Evolutionary conservation across 305 asterid species (phyloP), one percentile per base, ranked within the genome.

Genomic region (Fraxinus greggii): DNA sequence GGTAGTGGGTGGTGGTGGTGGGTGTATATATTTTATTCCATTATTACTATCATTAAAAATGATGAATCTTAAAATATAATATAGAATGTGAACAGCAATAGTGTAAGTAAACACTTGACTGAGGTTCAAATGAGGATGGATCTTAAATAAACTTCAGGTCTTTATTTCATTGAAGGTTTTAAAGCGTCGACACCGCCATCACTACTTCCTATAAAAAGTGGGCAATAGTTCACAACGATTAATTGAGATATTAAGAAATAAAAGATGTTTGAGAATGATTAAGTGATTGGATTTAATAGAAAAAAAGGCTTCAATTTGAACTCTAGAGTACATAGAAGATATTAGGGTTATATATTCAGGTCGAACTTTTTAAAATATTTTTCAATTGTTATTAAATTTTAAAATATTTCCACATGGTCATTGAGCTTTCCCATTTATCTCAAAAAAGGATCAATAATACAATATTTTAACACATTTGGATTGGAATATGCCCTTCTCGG

Each of bases 41-140:
- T 76, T 36, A n/a, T 70, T 83, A 23, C 83, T 78, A 80, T 80
- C 32, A 74, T 54, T 82, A 80, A 82, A 73, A n/a, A 80, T 83
- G 42, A 56, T 74, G 85, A 54, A 79, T 79, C 73, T 42, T 45
- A 12, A 12, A 12, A 45, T 45, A 67, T 76, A 38, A 28, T 29
- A 69, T 69, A 28, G 21, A 69, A 4, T 15, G 38, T 29, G 38
- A 29, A 13, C 10, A 29, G 40, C 13, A 5, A 28, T 6, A 13
- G 24, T 67, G 35, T 67, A 4, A 26, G 40, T 29, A 4, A 28
- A 69, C 9, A 5, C 1, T 69, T 69, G 75, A 69, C 75, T 7
- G 21, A 48, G 21, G 21, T n/a, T 48, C 21, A 48, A 45, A 48
- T 5, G 56, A 45, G 7, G 7, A 15, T 13, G 56, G 59, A 48